phyloP scores from a whole-genome alignment of 2,329 filamentous ascomycete species.

The Leptographium wingfieldii region DNA sequence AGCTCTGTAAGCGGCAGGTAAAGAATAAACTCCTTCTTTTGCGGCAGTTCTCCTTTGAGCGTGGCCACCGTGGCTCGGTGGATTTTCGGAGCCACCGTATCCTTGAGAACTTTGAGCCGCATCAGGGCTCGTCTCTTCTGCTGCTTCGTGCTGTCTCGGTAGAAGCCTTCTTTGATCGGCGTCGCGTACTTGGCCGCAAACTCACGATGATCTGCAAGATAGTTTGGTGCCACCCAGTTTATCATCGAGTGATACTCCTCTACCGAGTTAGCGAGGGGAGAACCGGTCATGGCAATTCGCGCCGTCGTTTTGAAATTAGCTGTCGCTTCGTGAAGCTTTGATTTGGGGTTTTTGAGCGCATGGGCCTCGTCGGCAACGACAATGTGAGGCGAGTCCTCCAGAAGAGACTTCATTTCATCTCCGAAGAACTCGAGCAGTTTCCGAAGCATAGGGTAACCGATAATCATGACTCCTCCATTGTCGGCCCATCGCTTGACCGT shows the following conservation, averaged over 20 bases:
- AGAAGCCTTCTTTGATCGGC: constrained; percentile 63
- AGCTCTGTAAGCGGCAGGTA: constrained; percentile 54
- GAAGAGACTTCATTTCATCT: constrained; percentile 16
- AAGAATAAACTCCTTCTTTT: constrained; percentile 73
- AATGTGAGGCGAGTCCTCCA: constrained; percentile 46
- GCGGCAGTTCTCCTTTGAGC: constrained; percentile 53
- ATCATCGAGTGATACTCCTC: constrained; percentile 80
- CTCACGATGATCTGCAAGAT: constrained; percentile 54
- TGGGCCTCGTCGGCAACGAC: constrained; percentile 84
- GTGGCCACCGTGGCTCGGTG: constrained; percentile 57
- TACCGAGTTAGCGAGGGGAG: constrained; percentile 74
- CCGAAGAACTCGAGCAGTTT: constrained; percentile 18
- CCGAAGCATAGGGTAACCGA: constrained; percentile 62
- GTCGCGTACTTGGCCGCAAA: constrained; percentile 59
- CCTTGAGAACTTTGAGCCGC: constrained; percentile 57
- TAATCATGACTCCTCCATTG: constrained; percentile 55
- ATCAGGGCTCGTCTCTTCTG: constrained; percentile 50
- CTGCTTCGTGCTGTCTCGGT: constrained; percentile 41
- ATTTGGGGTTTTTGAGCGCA: constrained; percentile 52
- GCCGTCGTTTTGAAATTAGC: constrained; percentile 50
- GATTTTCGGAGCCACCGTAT: constrained; percentile 64
- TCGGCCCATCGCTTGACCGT: constrained; percentile 46
- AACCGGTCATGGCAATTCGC: constrained; percentile 76
- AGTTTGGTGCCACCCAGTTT: constrained; percentile 72
- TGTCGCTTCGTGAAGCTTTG: constrained; percentile 40